Evolutionary conservation across 768 basidiomycete species (phyloP).

Genomic region (Macrolepiota dolichaula): DNA sequence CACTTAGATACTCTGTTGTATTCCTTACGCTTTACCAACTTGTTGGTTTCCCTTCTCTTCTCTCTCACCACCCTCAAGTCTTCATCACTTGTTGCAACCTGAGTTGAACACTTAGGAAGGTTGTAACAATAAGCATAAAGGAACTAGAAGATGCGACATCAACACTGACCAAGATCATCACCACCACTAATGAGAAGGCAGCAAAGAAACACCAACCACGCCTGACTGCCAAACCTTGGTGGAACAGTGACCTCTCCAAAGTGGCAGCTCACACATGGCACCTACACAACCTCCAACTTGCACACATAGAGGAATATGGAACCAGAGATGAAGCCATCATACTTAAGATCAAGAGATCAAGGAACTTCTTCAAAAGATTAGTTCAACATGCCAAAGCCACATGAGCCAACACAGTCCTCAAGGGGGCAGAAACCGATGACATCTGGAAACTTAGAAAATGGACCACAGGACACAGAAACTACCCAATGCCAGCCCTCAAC

Average conservation of each 20-base stretch:
- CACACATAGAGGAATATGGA: not conserved
- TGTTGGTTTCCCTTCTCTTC: no score
- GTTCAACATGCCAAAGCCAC: conserved; percentile 16
- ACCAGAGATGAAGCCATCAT: not conserved
- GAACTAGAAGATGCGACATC: no score
- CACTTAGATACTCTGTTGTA: no score
- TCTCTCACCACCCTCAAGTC: no score
- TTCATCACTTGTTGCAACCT: no score
- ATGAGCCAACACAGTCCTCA: conserved; percentile 19
- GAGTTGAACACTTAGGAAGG: no score
- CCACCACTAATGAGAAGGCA: not conserved
- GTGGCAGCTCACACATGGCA: conserved; percentile 11
- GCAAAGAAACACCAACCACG: conserved; percentile 6
- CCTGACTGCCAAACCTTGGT: conserved; percentile 18
- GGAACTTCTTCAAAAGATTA: conserved; percentile 17
- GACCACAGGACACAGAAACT: conserved; percentile 23
- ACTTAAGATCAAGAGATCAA: not conserved
- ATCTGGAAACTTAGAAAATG: conserved; percentile 23
- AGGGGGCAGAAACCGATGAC: conserved; percentile 15
- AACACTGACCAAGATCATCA: no score
- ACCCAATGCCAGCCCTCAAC: conserved; percentile 23
- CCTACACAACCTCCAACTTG: not conserved
- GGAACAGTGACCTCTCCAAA: conserved; percentile 16
- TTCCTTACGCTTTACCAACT: no score
- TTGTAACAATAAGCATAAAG: no score